phyloP scores from a whole-genome alignment of 768 basidiomycete genomes.

The Rhodosporidiobolus sp. region DNA sequence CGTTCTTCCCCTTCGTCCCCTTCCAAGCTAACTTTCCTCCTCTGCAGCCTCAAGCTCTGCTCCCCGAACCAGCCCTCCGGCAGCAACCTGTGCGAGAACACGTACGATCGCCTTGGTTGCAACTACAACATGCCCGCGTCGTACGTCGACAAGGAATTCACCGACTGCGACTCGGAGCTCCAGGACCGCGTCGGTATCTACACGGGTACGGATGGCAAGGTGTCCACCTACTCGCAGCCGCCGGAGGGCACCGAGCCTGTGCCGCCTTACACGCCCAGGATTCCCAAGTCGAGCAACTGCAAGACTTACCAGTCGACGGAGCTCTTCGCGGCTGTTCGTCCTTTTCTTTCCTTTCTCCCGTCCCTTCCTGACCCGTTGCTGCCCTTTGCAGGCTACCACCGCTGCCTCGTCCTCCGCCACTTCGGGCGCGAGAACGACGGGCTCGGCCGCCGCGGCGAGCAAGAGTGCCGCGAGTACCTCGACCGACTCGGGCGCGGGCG shows the following conservation, averaged over 20 bases:
- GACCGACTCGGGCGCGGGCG: not conserved
- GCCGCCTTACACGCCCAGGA: constrained; percentile 41
- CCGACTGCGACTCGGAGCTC: constrained; percentile 41
- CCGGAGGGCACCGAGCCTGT: constrained; percentile 37
- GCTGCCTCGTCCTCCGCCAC: constrained; percentile 3
- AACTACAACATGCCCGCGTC: constrained; percentile 33
- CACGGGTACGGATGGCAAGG: constrained; percentile 25
- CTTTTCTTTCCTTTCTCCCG: not conserved
- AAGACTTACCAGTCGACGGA: constrained; percentile 40
- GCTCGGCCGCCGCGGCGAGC: not conserved
- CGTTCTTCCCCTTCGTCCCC: not conserved
- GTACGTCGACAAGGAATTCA: constrained; percentile 36
- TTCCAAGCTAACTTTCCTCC: not conserved
- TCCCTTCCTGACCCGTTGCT: not conserved
- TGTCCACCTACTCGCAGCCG: constrained; percentile 23
- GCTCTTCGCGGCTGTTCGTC: constrained; percentile 20
- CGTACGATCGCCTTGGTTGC: constrained; percentile 19
- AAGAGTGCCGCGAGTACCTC: not conserved
- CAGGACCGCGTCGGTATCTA: constrained; percentile 39
- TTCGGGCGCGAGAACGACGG: not conserved
- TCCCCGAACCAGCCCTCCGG: constrained; percentile 1
- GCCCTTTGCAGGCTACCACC: not conserved
- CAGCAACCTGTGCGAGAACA: constrained; percentile 21
- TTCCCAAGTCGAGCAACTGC: constrained; percentile 44
- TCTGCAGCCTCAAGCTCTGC: constrained; percentile 26